A percentile compares a stretch with the other conserved stretches of the same genome.
These are phyloP conservation scores for Trematosphaeria pertusa DNA, from an alignment of 2,329 filamentous ascomycete genomes.

Conservation along the genomic window DNA sequence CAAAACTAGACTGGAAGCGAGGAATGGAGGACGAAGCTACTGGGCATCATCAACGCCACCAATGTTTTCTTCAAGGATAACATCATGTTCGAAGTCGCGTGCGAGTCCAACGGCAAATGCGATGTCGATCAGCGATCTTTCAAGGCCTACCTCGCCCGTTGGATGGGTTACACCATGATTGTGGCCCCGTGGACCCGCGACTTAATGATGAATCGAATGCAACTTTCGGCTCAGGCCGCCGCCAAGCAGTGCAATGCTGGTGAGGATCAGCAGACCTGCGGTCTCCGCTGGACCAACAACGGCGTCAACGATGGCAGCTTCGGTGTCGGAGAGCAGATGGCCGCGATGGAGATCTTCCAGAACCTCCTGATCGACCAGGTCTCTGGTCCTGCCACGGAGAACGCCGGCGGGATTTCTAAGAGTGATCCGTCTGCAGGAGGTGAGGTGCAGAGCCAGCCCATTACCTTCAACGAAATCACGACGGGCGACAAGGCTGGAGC, in stretches of 20 bases:
- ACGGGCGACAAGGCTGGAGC: constrained; percentile 73
- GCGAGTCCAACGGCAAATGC: constrained; percentile 55
- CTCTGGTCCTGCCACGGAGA: constrained; percentile 52
- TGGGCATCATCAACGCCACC: constrained; percentile 44
- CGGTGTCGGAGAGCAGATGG: constrained; percentile 67
- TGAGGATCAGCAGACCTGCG: constrained; percentile 54
- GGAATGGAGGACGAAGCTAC: constrained; percentile 37
- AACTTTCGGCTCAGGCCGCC: constrained; percentile 62
- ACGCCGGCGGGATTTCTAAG: constrained; percentile 59
- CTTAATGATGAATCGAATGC: constrained; percentile 59
- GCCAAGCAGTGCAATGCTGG: constrained; percentile 62
- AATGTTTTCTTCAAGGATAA: constrained; percentile 53
- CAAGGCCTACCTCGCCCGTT: constrained; percentile 53
- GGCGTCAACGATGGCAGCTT: constrained; percentile 55
- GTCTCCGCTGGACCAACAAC: constrained; percentile 52
- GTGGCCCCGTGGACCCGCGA: constrained; percentile 47
- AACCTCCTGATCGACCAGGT: constrained; percentile 47
- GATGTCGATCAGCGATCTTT: constrained; percentile 57
- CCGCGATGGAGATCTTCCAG: constrained; percentile 62
- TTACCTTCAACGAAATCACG: constrained; percentile 52
- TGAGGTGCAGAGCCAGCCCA: constrained; percentile 37
- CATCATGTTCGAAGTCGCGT: constrained; percentile 58
- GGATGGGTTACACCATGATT: constrained; percentile 51
- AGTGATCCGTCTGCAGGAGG: constrained; percentile 54
- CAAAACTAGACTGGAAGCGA: constrained; percentile 38